Evolutionary conservation across 2,329 filamentous ascomycete species (phyloP).

Genomic region (Scedosporium apiospermum): DNA sequence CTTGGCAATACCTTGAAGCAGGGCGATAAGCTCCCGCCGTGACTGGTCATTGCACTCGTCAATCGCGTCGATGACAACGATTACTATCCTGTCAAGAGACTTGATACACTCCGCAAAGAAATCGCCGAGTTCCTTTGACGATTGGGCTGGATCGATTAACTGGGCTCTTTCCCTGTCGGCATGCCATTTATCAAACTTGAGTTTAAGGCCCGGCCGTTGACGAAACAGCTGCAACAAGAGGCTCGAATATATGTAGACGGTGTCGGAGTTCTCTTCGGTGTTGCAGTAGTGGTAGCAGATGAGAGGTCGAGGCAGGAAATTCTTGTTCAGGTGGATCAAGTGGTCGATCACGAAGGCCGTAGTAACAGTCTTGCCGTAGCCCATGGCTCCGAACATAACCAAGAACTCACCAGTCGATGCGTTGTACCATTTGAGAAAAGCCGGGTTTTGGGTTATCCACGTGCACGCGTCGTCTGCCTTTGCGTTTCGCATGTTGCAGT

Average conservation of each 20-base stretch:
- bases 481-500: neutral
- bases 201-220: neutral
- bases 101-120: neutral
- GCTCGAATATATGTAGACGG: neutral
- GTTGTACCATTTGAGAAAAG: neutral
- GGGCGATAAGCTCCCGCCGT: neutral
- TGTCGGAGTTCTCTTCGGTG: neutral
- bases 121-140: neutral
- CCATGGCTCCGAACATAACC: neutral
- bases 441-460: neutral
- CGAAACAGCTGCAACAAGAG: neutral
- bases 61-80: neutral
- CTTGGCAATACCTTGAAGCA: neutral
- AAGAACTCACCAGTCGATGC: neutral
- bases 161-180: neutral
- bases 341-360: neutral
- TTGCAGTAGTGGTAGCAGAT: neutral
- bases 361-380: neutral
- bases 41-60: neutral
- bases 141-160: neutral
- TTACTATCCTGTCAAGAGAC: neutral
- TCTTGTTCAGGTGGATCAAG: neutral
- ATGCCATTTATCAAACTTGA: neutral
- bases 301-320: neutral
- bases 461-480: neutral